Evolutionary conservation across 1,284 basidiomycete genomes (phyloP).

Genomic region (Melampsora larici-populina): DNA sequence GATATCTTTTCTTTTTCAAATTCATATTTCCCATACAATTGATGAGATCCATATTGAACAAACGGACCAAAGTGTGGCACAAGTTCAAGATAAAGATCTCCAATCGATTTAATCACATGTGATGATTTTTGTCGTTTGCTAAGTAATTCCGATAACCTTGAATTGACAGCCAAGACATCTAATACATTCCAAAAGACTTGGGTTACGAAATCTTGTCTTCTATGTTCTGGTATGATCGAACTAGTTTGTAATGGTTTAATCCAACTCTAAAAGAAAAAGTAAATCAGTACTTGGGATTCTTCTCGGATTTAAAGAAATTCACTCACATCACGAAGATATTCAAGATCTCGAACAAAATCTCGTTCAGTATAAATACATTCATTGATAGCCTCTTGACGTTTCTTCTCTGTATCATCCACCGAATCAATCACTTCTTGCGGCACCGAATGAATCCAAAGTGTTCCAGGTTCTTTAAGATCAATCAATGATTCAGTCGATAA

Average conservation of each 20-base stretch:
- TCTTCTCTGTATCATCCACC: constrained; percentile 89
- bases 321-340: constrained; percentile 89
- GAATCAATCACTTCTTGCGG: constrained; percentile 88
- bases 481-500: constrained; percentile 77
- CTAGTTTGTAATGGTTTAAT: constrained; percentile 72
- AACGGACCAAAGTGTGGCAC: constrained; percentile 87
- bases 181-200: constrained; percentile 98
- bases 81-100: constrained; percentile 83
- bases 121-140: constrained; percentile 92
- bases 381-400: constrained; percentile 96
- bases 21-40: constrained; percentile 96
- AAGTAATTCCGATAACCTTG: constrained; percentile 81
- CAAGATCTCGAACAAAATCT: constrained; percentile 95
- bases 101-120: constrained; percentile 85
- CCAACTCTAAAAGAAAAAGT: constrained; percentile 63
- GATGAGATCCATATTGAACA: constrained; percentile 92
- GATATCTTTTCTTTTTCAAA: constrained; percentile 96
- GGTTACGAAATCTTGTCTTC: constrained; percentile 80
- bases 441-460: constrained; percentile 96
- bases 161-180: constrained; percentile 90
- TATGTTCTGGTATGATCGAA: constrained; percentile 72
- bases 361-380: constrained; percentile 98
- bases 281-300: not conserved
- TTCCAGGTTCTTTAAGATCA: constrained; percentile 82
- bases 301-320: not conserved